Evolutionary conservation across 306 rosid genomes (phyloP).

Genomic region (Geum urbanum): DNA sequence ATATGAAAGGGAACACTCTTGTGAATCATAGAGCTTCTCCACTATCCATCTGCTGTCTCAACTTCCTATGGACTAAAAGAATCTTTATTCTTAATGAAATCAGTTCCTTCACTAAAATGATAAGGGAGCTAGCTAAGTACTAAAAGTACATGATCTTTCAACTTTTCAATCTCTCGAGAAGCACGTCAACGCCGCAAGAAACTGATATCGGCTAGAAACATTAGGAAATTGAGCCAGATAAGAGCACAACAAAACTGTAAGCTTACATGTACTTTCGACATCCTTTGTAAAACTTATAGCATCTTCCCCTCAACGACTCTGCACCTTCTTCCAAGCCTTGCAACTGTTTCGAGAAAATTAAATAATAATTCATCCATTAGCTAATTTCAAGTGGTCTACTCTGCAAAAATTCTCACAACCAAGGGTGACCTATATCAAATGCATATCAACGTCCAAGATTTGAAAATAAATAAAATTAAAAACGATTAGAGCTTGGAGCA

Average conservation of each 20-base stretch:
- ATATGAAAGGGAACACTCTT: neutral
- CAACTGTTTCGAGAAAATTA: constrained; percentile 58
- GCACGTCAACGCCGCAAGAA: neutral
- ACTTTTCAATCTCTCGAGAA: neutral
- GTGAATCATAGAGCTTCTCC: neutral
- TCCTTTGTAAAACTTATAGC: constrained; percentile 84
- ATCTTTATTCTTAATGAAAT: too few relatives aligned
- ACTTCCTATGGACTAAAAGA: neutral
- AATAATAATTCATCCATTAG: constrained; percentile 10
- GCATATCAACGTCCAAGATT: neutral
- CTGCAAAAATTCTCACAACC: neutral
- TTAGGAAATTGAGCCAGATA: neutral
- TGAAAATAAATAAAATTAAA: too few relatives aligned
- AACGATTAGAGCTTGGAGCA: too few relatives aligned
- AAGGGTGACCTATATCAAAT: neutral
- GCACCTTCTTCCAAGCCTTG: constrained; percentile 95
- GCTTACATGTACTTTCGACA: constrained; percentile 93
- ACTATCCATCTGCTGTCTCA: neutral
- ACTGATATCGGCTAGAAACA: neutral
- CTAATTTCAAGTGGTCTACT: neutral
- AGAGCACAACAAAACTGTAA: neutral
- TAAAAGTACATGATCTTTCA: neutral
- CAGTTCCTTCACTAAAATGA: neutral
- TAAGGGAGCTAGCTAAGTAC: neutral
- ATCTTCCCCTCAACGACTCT: constrained; percentile 85